Evolutionary conservation across 805 yeast genomes (phyloP).

Genomic region (Yarrowia bubula): DNA sequence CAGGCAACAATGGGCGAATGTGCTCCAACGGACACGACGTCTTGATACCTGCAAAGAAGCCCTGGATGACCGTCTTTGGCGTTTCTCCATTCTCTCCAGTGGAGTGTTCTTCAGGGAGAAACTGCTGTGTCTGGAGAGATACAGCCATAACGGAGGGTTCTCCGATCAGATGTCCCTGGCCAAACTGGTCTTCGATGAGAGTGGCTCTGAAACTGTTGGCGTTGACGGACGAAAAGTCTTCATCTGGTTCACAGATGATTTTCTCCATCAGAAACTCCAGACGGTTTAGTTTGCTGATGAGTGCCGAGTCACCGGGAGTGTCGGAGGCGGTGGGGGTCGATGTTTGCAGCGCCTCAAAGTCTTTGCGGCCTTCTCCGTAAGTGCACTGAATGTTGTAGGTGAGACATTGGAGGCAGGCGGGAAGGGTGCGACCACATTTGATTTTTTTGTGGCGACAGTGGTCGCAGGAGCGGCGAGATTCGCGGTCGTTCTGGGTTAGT

Average conservation of each 20-base stretch:
- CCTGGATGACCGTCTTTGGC: conserved; percentile 1
- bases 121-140: conserved; percentile 1
- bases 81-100: neutral
- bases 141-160: conserved; percentile 15
- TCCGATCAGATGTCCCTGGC: conserved; percentile 7
- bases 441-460: conserved; percentile 18
- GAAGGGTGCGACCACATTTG: conserved; percentile 10
- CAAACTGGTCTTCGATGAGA: neutral
- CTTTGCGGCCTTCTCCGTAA: conserved; percentile 6
- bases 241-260: conserved; percentile 14
- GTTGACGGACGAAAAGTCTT: conserved; percentile 11
- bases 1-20: conserved; percentile 1
- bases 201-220: neutral
- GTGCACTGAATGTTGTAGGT: conserved; percentile 20
- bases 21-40: conserved; percentile 6
- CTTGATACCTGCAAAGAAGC: conserved; percentile 4
- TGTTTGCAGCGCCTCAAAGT: conserved; percentile 3
- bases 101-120: neutral
- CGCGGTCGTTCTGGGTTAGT: conserved; percentile 22
- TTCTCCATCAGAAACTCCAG: conserved; percentile 18
- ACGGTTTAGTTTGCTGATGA: neutral
- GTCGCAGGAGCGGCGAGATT: conserved; percentile 21
- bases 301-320: neutral
- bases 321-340: neutral
- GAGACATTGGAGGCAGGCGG: conserved; percentile 6